Conservation (phyloP, 306 rosid species). For the Lablab purpureus region DNA sequence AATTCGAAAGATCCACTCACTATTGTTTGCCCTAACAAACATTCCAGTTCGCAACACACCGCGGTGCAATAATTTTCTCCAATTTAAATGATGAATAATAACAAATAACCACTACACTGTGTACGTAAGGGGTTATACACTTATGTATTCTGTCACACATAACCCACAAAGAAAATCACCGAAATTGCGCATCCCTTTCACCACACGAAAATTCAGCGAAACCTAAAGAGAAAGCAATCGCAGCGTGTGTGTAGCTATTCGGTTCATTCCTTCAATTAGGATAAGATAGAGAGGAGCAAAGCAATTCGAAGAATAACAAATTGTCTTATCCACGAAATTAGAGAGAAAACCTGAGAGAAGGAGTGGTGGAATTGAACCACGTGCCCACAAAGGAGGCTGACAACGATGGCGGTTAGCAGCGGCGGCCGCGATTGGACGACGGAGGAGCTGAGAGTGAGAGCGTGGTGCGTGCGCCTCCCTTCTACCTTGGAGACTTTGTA, state of each 20-base stretch:
- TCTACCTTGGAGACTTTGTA: conserved; percentile 39
- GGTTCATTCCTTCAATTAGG: conserved; percentile 19
- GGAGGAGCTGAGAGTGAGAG: conserved; percentile 37
- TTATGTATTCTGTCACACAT: neutral
- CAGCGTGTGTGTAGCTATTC: neutral
- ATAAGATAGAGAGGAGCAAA: neutral
- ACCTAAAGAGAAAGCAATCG: conserved; percentile 30
- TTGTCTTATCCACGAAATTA: conserved; percentile 21
- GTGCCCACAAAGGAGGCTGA: conserved; percentile 1
- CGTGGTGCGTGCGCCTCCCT: conserved; percentile 37
- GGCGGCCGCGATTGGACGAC: conserved; percentile 40
- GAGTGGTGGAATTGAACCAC: neutral
- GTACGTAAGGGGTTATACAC: neutral
- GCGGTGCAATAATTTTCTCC: neutral
- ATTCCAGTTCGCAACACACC: neutral
- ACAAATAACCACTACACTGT: conserved; percentile 25
- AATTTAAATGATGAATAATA: neutral
- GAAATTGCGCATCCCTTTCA: conserved; percentile 21
- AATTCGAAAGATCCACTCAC: conserved; percentile 42
- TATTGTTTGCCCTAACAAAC: conserved; percentile 37
- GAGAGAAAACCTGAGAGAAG: conserved; percentile 34
- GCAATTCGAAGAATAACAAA: conserved; percentile 25
- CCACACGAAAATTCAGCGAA: conserved; percentile 2
- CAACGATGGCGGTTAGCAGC: conserved; percentile 20
- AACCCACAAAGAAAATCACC: conserved; percentile 22